Evolutionary conservation across 768 basidiomycete genomes (phyloP), one percentile per base, ranked within the genome.

Genomic region (Hypsizygus marmoreus): DNA sequence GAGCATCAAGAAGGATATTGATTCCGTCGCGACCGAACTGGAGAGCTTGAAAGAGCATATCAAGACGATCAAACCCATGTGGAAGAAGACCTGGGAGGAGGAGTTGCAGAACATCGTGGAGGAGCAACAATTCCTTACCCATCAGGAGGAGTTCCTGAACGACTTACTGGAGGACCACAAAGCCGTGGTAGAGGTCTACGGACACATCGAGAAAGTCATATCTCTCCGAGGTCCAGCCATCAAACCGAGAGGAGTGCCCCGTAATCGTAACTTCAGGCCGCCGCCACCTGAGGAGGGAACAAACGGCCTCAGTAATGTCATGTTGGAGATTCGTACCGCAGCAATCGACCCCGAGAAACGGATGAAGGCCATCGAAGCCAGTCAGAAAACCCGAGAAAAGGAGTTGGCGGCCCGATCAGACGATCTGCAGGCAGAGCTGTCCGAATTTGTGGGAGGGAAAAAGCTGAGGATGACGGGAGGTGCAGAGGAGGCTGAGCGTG

Each of bases 31-130:
- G 13, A 65, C 69, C 8, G 87, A 94, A 68, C 75, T 97, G 33
- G 77, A 83, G 50, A 85, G 81, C 57, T 71, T 98, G 47, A 81
- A 81, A 58, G 82, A 86, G 55, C 91, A 95, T 64, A 88, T 97
- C 55, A 80, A 84, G 56, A 88, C 90, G 9, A 80, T 95, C 59
- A 92, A 88, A 59, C 93, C 95, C 32, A 91, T 91, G 80, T 99
- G 95, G 95, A 91, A 95, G 75, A 93, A 95, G 77, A 97, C 94
- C 14, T 99, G 95, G 95, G 89, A 91, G 59, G 85, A 91, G 61
- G 95, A 99, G 70, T 64, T 99, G 62, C 88, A 92, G 74, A 91
- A 92, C 54, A 94, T 99, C 45, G 88, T 97, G 47, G 94, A 97
- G 64, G 95, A 99, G 65, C 95, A 99, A 63, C 90, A 94, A 56